A percentile compares a stretch with the other conserved stretches of the same genome.
Evolutionary conservation across 1,139 yeast genomes (phyloP).

Genomic region (Debaryomyces udenii): DNA sequence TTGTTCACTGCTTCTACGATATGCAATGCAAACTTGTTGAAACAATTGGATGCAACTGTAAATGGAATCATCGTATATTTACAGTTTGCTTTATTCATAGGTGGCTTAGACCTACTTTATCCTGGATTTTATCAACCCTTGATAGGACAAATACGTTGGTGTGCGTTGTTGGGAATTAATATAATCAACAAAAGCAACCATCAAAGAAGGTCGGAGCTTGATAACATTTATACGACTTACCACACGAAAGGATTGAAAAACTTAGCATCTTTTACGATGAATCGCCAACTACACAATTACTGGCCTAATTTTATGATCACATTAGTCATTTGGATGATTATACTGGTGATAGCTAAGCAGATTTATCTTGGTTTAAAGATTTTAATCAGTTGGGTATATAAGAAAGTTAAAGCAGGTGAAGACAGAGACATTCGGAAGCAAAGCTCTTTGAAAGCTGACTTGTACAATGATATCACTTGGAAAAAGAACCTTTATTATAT

Average conservation of each 20-base stretch:
- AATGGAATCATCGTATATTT: constrained; percentile 52
- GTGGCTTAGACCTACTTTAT: constrained; percentile 57
- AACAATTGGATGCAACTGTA: constrained; percentile 59
- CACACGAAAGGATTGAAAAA: constrained; percentile 36
- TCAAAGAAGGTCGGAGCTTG: constrained; percentile 21
- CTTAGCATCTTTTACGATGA: constrained; percentile 32
- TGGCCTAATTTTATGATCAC: constrained; percentile 52
- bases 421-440: neutral
- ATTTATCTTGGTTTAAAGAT: constrained; percentile 23
- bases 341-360: constrained; percentile 28
- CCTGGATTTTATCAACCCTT: constrained; percentile 70
- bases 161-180: constrained; percentile 39
- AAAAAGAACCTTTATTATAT: constrained; percentile 29
- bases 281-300: constrained; percentile 25
- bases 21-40: constrained; percentile 58
- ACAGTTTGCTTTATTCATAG: constrained; percentile 62
- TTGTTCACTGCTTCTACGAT: constrained; percentile 61
- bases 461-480: constrained; percentile 15
- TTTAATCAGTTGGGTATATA: constrained; percentile 17
- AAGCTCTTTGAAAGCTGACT: neutral
- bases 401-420: constrained; percentile 8
- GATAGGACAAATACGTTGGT: constrained; percentile 42
- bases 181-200: constrained; percentile 13
- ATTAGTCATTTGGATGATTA: constrained; percentile 32
- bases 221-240: constrained; percentile 40